A percentile compares a stretch with the other conserved stretches of the same genome.
These are phyloP conservation scores for Eimeria mitis DNA, from an alignment of 169 alveolate species.

Conservation along the genomic window DNA sequence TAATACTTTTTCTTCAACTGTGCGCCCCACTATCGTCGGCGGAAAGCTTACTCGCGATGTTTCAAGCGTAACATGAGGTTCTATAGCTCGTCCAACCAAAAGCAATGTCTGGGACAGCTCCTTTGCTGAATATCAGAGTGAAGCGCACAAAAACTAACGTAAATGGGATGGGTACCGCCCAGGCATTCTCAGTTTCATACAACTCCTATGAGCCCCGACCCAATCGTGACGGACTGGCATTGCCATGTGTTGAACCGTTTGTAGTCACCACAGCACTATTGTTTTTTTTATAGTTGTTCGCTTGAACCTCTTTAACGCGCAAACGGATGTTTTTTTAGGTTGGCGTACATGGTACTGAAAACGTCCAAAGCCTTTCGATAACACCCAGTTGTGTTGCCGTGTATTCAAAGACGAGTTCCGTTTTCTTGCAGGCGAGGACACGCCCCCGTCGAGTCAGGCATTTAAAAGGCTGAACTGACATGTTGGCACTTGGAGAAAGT, in stretches of 20 bases:
- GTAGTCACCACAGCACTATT: neutral
- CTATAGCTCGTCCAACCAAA: constrained; percentile 95
- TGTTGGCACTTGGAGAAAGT: neutral
- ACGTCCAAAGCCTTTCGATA: constrained; percentile 95
- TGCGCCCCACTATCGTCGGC: constrained; percentile 95
- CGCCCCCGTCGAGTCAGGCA: constrained; percentile 94
- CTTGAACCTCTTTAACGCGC: neutral
- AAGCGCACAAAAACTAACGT: neutral
- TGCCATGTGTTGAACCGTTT: neutral
- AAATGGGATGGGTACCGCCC: neutral
- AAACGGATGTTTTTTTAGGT: neutral
- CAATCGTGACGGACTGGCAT: too few relatives aligned
- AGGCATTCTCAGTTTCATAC: neutral
- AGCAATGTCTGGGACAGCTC: constrained; percentile 92
- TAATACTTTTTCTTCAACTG: constrained; percentile 93
- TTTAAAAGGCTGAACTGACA: constrained; percentile 27
- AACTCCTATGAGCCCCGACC: neutral
- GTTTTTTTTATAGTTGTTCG: neutral
- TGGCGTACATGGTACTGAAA: constrained; percentile 89
- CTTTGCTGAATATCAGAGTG: constrained; percentile 82
- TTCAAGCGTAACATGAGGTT: constrained; percentile 95
- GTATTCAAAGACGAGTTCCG: constrained; percentile 96
- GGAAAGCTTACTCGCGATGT: constrained; percentile 95
- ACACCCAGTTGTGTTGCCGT: constrained; percentile 92
- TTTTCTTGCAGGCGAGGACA: constrained; percentile 94